Evolutionary conservation across 2,329 filamentous ascomycete species (phyloP).

Genomic region (Ustilaginoidea virens): DNA sequence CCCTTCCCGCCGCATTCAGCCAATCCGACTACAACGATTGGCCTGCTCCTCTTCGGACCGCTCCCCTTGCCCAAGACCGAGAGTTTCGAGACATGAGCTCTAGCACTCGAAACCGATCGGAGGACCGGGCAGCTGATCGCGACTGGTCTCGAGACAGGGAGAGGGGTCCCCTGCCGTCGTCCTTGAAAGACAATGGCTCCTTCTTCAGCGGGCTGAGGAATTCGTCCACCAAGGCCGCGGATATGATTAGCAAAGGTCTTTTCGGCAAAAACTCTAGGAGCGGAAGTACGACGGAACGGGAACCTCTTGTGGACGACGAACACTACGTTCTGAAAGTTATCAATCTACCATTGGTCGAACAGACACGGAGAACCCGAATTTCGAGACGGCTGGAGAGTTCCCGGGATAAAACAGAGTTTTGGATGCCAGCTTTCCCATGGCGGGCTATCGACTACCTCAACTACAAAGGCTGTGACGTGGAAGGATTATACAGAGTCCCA

Average conservation of each 20-base stretch:
- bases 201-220: constrained; percentile 62
- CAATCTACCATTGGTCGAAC: constrained; percentile 72
- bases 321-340: constrained; percentile 76
- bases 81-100: constrained; percentile 51
- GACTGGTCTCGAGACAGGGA: constrained; percentile 32
- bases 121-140: constrained; percentile 42
- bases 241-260: constrained; percentile 67
- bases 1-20: constrained; percentile 10
- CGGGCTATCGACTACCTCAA: constrained; percentile 93
- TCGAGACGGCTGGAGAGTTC: constrained; percentile 79
- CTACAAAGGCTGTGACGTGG: constrained; percentile 84
- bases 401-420: constrained; percentile 91
- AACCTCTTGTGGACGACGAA: constrained; percentile 56
- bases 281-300: constrained; percentile 53
- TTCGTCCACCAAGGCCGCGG: constrained; percentile 58
- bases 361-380: constrained; percentile 81
- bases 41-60: constrained; percentile 35
- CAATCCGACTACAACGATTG: constrained; percentile 15
- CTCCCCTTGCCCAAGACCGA: constrained; percentile 49
- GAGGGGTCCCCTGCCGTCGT: constrained; percentile 34
- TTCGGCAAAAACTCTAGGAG: constrained; percentile 65
- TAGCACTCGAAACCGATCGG: constrained; percentile 52
- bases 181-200: constrained; percentile 43
- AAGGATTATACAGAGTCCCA: constrained; percentile 83
- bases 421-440: constrained; percentile 96